Evolutionary conservation across 768 basidiomycete species (phyloP).

Genomic region (Termitomyces sp.): DNA sequence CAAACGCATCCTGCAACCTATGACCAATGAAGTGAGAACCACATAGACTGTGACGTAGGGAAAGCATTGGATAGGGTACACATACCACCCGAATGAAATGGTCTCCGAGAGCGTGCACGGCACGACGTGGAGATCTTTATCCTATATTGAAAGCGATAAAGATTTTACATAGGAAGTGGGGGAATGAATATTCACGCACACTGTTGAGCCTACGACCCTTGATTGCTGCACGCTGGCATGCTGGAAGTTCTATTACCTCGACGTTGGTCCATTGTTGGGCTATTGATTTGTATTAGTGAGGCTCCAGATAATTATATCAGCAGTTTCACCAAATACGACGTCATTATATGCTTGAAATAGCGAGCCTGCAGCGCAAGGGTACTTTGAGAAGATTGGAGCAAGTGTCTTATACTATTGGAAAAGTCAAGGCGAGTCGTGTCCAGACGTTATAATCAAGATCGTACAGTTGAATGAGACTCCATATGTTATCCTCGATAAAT

Average conservation of each 20-base stretch:
- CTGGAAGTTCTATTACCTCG: slow-evolving; percentile 52
- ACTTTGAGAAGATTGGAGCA: slow-evolving; percentile 44
- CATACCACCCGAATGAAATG: slow-evolving; percentile 57
- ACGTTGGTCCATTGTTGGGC: slow-evolving; percentile 72
- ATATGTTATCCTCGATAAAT: background rate
- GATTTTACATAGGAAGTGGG: background rate
- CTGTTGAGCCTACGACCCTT: slow-evolving; percentile 49
- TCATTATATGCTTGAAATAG: slow-evolving; percentile 79
- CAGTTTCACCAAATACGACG: slow-evolving; percentile 45
- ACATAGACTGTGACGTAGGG: background rate
- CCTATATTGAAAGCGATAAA: slow-evolving; percentile 24
- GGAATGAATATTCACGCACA: slow-evolving; percentile 25
- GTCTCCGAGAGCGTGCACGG: slow-evolving; percentile 67
- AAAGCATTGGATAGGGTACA: background rate
- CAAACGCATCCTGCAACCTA: slow-evolving; percentile 58
- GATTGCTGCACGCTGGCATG: slow-evolving; percentile 50
- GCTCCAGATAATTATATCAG: background rate
- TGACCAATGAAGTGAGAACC: background rate
- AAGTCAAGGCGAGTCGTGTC: background rate
- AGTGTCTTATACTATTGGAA: slow-evolving; percentile 38
- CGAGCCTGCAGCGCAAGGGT: slow-evolving; percentile 53
- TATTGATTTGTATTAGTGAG: slow-evolving; percentile 19
- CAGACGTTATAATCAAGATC: background rate
- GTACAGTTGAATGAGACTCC: slow-evolving; percentile 21
- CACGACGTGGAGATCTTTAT: slow-evolving; percentile 43